Percentiles rank a stretch among this genome's conserved stretches.
These are phyloP conservation scores for Neurospora cerealis DNA, from an alignment of 495 filamentous ascomycete species.

Conservation along the genomic window DNA sequence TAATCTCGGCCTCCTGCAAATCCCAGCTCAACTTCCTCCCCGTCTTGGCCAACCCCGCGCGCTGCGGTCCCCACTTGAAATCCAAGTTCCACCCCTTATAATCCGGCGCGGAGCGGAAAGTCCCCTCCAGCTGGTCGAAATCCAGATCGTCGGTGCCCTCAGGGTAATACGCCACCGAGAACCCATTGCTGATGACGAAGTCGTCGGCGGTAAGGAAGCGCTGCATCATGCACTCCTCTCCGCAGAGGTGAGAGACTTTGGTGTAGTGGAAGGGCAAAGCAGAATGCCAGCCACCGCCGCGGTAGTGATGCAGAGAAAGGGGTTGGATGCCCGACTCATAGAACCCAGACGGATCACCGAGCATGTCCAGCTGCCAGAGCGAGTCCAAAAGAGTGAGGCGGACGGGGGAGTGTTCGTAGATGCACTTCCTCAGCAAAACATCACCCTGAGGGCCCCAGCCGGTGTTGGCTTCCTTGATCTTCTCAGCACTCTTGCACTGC, in stretches of 20 bases:
- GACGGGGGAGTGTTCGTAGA: constrained; percentile 52
- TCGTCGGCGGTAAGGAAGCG: constrained; percentile 56
- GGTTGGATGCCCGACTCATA: constrained; percentile 59
- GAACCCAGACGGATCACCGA: constrained; percentile 54
- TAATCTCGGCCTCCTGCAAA: constrained; percentile 29
- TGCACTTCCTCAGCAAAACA: constrained; percentile 57
- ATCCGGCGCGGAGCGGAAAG: constrained; percentile 47
- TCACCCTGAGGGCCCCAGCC: constrained; percentile 51
- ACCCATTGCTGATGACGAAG: constrained; percentile 55
- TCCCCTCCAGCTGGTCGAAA: constrained; percentile 54
- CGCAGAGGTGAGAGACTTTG: constrained; percentile 52
- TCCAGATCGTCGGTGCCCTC: constrained; percentile 44
- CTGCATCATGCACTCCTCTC: constrained; percentile 54
- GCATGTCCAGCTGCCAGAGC: constrained; percentile 58
- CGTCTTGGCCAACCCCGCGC: constrained; percentile 33
- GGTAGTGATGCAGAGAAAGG: constrained; percentile 57
- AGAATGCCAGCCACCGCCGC: constrained; percentile 40
- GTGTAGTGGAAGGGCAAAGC: constrained; percentile 54
- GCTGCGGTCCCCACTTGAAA: constrained; percentile 40
- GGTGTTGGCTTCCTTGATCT: constrained; percentile 42
- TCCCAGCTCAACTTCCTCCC: constrained; percentile 46
- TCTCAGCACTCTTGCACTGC: constrained; percentile 41
- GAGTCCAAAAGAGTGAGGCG: constrained; percentile 51
- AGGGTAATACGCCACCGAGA: constrained; percentile 54
- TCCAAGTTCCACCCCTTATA: constrained; percentile 45